Evolutionary conservation across 768 basidiomycete genomes (phyloP).

Genomic region (Tricholoma saponaceum): DNA sequence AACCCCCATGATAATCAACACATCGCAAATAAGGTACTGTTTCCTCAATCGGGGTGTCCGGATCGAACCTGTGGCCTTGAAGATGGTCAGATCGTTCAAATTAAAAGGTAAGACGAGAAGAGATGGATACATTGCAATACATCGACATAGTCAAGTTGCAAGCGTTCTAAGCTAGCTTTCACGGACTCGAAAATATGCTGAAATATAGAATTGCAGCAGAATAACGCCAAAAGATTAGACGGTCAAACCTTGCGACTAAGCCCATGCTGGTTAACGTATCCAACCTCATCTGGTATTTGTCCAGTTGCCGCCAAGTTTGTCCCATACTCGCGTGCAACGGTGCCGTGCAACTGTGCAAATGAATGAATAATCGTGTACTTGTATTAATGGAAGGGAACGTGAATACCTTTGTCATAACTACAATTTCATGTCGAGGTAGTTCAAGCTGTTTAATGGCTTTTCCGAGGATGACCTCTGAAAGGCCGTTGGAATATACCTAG

Average conservation of each 20-base stretch:
- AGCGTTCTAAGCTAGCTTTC: too few species aligned
- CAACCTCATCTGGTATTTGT: conserved; percentile 26
- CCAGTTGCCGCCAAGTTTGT: background rate
- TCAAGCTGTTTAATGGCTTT: conserved; percentile 65
- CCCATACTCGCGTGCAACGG: conserved; percentile 23
- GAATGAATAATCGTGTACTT: background rate
- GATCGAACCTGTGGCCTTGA: conserved; percentile 52
- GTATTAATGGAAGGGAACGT: background rate
- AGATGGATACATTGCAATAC: too few species aligned
- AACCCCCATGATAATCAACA: background rate
- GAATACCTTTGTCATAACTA: conserved; percentile 70
- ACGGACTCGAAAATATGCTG: too few species aligned
- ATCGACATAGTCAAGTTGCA: too few species aligned
- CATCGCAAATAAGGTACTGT: conserved; percentile 26
- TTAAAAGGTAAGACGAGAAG: too few species aligned
- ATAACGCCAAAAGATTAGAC: too few species aligned
- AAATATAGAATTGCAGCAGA: too few species aligned
- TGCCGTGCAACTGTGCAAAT: conserved; percentile 31
- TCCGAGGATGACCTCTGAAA: conserved; percentile 63
- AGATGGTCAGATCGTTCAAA: too few species aligned
- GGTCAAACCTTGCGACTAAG: conserved; percentile 24
- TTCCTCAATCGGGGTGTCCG: conserved; percentile 54
- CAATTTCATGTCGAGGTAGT: conserved; percentile 70
- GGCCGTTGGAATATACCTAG: conserved; percentile 62
- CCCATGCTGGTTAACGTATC: conserved; percentile 55